Evolutionary conservation across 768 basidiomycete genomes (phyloP), one percentile per base, ranked within the genome.

Genomic region (Galerina marginata): DNA sequence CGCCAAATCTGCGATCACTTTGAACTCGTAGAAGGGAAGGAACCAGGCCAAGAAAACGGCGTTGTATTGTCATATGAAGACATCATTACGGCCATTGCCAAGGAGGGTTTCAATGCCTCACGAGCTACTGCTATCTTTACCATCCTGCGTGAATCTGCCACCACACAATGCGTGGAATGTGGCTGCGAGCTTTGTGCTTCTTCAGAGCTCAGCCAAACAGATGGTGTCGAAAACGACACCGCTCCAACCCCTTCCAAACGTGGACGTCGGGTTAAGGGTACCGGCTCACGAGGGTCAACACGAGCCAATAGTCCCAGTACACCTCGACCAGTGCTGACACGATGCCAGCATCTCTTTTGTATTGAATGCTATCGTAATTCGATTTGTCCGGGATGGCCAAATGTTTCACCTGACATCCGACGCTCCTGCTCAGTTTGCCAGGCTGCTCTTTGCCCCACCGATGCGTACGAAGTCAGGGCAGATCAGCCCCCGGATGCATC

Each of bases 1-100:
- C 91, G 97, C 55, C 96, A 99, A 79, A 99, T 99, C 50, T 99
- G 97, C 75, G 95, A 98, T 71, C 96, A 99, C 75, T 93, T 85
- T 67, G 93, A 94, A 68, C 83, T 98, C 38, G 91, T 98, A 4
- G 83, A 90, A 68, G 88, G 87, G 44, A 90, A 92, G 68, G 85
- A 79, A 49, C 63, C 69, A 2, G 70, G 72, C 9, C 81, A 77
- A 58, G 82, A 83, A 14, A 53, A 58, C 26, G 68, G 89, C 38
- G 68, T 75, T 52, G 77, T 77, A 60, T 79, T 76, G 46, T 86
- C 88, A 33, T 95, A 93, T 67, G 92, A 96, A 67, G 90, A 93
- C 54, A 84, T 95, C 25, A 82, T 90, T 4, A 81, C 87, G 26
- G 87, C 85, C 16, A 95, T 99, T 56, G 76, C 81, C 46, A 82